Conservation (phyloP, 257 asterid genomes). For the Sherardia arvensis region DNA sequence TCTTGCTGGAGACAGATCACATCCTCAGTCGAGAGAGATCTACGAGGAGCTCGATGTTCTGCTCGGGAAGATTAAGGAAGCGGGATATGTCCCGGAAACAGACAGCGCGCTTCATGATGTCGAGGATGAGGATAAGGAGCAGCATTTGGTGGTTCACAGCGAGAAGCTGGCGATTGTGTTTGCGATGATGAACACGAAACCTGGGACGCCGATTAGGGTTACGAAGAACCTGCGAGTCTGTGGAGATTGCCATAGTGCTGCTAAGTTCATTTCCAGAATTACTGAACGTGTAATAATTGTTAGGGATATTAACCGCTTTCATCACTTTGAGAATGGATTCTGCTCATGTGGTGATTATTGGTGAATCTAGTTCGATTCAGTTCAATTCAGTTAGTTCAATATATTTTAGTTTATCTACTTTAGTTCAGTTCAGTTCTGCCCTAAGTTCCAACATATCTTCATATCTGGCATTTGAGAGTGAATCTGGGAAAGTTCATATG, state of each 20-base stretch:
- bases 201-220: slow-evolving; percentile 49
- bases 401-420: too few relatives aligned
- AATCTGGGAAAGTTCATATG: too few relatives aligned
- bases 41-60: slow-evolving; percentile 57
- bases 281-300: slow-evolving; percentile 50
- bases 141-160: slow-evolving; percentile 70
- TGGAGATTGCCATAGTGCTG: slow-evolving; percentile 80
- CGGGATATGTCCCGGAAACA: slow-evolving; percentile 70
- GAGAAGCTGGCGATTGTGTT: slow-evolving; percentile 86
- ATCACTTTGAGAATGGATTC: slow-evolving; percentile 63
- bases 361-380: too few relatives aligned
- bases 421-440: too few relatives aligned
- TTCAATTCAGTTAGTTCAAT: too few relatives aligned
- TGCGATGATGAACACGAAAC: slow-evolving; percentile 51
- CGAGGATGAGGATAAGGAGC: slow-evolving; percentile 93
- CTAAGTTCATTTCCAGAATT: slow-evolving; percentile 65
- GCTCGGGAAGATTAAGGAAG: slow-evolving; percentile 66
- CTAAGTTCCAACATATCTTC: too few relatives aligned
- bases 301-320: slow-evolving; percentile 80
- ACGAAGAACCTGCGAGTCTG: slow-evolving; percentile 84
- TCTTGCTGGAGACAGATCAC: slow-evolving; percentile 74
- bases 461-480: too few relatives aligned
- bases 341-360: slow-evolving; percentile 93
- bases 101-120: slow-evolving; percentile 72
- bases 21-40: slow-evolving; percentile 48